These are phyloP conservation scores for Angophora floribunda DNA, from an alignment of 345 rosid genomes.

Conservation along the genomic window DNA sequence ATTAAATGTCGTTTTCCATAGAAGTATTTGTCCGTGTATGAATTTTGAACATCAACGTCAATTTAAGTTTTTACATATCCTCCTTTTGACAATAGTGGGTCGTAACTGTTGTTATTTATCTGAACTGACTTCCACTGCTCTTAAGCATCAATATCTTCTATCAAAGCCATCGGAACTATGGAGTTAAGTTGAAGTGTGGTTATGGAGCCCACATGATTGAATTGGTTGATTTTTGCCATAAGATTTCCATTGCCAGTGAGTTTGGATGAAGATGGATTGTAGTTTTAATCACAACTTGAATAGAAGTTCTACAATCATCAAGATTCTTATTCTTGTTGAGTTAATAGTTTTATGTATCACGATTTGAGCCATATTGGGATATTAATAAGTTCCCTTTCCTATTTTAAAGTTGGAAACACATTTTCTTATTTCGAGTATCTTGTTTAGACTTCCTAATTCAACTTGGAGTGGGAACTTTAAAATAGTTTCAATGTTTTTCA, in stretches of 20 bases:
- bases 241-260: not conserved
- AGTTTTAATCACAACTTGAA: not conserved
- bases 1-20: not conserved
- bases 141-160: not conserved
- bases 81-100: not conserved
- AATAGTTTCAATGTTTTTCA: not conserved
- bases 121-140: not conserved
- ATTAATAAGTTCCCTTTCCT: not conserved
- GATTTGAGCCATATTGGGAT: not conserved
- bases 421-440: not conserved
- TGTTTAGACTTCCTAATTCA: not conserved
- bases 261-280: not conserved
- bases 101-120: not conserved
- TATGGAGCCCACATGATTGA: not conserved
- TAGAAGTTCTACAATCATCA: not conserved
- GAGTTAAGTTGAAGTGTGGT: not conserved
- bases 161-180: not conserved
- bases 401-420: not conserved
- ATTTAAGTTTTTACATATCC: not conserved
- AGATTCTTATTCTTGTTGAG: not conserved
- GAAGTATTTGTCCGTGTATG: not conserved
- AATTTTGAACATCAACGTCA: not conserved
- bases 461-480: not conserved
- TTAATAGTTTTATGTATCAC: not conserved
- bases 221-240: not conserved